phyloP scores from a whole-genome alignment of 805 yeast species.

The Debaryomyces castellii region DNA sequence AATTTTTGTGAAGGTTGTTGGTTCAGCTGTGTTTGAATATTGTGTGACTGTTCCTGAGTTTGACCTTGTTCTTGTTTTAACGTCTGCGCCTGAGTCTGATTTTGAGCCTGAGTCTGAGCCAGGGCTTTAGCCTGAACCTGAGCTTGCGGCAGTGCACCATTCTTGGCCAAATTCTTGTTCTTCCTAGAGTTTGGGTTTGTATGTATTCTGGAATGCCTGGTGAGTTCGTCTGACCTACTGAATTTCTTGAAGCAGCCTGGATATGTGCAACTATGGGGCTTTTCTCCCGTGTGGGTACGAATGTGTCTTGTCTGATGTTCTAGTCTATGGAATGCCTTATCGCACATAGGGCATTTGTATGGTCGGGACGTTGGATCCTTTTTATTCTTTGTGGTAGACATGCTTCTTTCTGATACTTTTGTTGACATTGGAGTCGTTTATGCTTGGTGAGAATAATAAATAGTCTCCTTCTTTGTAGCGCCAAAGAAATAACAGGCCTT shows the following conservation, averaged over 20 bases:
- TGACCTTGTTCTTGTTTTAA: background rate
- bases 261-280: slow-evolving; percentile 73
- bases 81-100: background rate
- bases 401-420: slow-evolving; percentile 3
- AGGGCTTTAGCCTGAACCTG: background rate
- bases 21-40: background rate
- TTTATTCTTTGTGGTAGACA: slow-evolving; percentile 10
- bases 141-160: background rate
- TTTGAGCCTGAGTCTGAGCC: background rate
- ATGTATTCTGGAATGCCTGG: slow-evolving; percentile 72
- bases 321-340: slow-evolving; percentile 69
- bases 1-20: background rate
- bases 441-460: background rate
- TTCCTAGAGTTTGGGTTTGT: slow-evolving; percentile 67
- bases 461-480: background rate
- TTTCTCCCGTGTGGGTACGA: slow-evolving; percentile 79
- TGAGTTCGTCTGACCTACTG: slow-evolving; percentile 70
- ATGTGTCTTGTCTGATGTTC: slow-evolving; percentile 81
- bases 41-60: background rate
- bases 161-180: slow-evolving; percentile 44
- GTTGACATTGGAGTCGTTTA: slow-evolving; percentile 3
- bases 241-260: slow-evolving; percentile 70
- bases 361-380: slow-evolving; percentile 46
- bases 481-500: background rate
- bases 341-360: slow-evolving; percentile 72